phyloP scores from a whole-genome alignment of 2,329 filamentous ascomycete species.

The Periglandula ipomoeae region DNA sequence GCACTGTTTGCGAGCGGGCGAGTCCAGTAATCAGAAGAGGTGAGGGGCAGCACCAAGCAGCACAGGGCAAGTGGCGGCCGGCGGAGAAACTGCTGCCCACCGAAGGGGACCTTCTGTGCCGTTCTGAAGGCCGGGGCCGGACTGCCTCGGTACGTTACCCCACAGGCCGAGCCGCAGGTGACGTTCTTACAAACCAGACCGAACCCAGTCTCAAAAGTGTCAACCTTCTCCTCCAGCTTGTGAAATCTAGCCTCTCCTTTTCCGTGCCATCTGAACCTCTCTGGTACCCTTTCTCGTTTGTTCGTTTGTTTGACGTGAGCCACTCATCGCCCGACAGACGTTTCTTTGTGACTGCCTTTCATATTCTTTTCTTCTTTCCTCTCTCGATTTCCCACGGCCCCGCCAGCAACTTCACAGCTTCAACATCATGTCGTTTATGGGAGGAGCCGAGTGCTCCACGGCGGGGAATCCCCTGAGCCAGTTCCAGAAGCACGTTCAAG shows the following conservation, averaged over 20 bases:
- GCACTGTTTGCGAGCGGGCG: no score
- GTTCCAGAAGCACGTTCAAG: slow-evolving; percentile 93
- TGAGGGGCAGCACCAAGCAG: no score
- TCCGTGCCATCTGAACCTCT: background rate
- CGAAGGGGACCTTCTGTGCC: background rate
- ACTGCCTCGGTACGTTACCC: slow-evolving; percentile 15
- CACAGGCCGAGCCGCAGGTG: slow-evolving; percentile 10
- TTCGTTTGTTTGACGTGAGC: background rate
- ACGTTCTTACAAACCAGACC: slow-evolving; percentile 10
- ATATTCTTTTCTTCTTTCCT: background rate
- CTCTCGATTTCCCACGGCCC: background rate
- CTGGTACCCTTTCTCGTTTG: background rate
- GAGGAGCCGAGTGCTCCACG: slow-evolving; percentile 92
- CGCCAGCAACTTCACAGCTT: background rate
- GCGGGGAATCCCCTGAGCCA: slow-evolving; percentile 93
- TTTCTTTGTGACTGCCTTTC: background rate
- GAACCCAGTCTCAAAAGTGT: background rate
- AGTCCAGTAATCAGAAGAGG: no score
- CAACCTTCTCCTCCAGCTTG: background rate
- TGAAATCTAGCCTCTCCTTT: background rate
- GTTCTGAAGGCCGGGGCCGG: slow-evolving; percentile 9
- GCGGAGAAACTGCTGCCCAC: slow-evolving; percentile 1
- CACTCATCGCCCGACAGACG: background rate
- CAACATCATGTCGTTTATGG: slow-evolving; percentile 79
- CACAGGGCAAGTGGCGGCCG: no score